These are phyloP conservation scores for Mucor ambiguus DNA, from an alignment of 371 early-diverging fungal genomes.

Conservation along the genomic window DNA sequence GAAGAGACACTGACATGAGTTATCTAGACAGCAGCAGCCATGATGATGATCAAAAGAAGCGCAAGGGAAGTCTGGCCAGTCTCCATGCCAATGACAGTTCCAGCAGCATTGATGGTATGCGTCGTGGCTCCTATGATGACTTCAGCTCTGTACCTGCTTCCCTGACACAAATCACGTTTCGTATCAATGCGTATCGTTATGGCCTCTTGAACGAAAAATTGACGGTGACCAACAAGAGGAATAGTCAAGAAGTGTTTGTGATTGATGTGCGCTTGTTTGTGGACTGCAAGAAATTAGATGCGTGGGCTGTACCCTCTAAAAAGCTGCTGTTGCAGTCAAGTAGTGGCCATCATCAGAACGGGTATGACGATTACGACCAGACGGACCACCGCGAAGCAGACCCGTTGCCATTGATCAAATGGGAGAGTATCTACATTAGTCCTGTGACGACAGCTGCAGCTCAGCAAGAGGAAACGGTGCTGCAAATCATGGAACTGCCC, in stretches of 20 bases:
- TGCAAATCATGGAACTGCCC: slow-evolving; percentile 38
- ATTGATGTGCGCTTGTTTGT: slow-evolving; percentile 73
- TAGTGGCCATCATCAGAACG: background rate
- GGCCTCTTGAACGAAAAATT: slow-evolving; percentile 68
- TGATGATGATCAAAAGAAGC: slow-evolving; percentile 13
- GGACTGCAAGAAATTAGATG: slow-evolving; percentile 51
- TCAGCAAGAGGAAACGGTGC: slow-evolving; percentile 15
- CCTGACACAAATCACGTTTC: slow-evolving; percentile 61
- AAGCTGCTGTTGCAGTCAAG: slow-evolving; percentile 22
- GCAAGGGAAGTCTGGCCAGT: slow-evolving; percentile 6
- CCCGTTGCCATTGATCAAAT: slow-evolving; percentile 44
- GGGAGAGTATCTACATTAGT: slow-evolving; percentile 65
- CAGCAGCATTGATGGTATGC: background rate
- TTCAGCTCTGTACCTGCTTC: slow-evolving; percentile 31
- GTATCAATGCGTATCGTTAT: slow-evolving; percentile 56
- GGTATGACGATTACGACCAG: slow-evolving; percentile 23
- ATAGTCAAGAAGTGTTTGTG: slow-evolving; percentile 65
- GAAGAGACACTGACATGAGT: slow-evolving; percentile 16
- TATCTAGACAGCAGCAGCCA: slow-evolving; percentile 3
- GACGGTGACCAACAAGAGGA: slow-evolving; percentile 70
- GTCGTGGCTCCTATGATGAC: slow-evolving; percentile 24
- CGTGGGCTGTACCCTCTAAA: slow-evolving; percentile 30
- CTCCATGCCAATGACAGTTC: slow-evolving; percentile 2
- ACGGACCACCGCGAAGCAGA: slow-evolving; percentile 49
- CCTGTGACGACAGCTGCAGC: slow-evolving; percentile 19